These are phyloP conservation scores for Tetraselmis striata DNA, from an alignment of 139 green algal species.

Conservation along the genomic window DNA sequence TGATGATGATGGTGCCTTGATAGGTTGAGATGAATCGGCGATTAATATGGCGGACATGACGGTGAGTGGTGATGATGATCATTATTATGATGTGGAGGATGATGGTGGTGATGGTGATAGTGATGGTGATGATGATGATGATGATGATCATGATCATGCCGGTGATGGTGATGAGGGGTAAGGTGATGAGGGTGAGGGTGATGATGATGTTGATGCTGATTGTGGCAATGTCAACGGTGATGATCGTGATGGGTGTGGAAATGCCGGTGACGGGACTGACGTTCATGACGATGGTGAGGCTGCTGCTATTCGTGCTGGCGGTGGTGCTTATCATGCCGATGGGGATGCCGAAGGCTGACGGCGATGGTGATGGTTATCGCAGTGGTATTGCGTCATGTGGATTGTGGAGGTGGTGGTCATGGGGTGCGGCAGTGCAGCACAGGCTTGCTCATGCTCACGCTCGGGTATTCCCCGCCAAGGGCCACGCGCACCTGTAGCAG, in stretches of 20 bases:
- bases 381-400: background rate
- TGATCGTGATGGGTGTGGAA: conserved; percentile 1
- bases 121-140: conserved; percentile 1
- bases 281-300: background rate
- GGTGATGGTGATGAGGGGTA: too few species aligned
- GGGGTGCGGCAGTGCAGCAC: too few species aligned
- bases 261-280: background rate
- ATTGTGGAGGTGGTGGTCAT: conserved; percentile 1
- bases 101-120: background rate
- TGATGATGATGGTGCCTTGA: background rate
- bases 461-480: too few species aligned
- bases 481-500: too few species aligned
- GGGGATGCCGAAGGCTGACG: background rate
- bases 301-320: conserved; percentile 1
- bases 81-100: too few species aligned
- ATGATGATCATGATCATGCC: too few species aligned
- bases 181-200: conserved; percentile 1
- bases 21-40: background rate
- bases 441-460: too few species aligned
- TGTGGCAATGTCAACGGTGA: background rate
- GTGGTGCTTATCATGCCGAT: background rate
- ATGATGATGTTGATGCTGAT: conserved; percentile 2
- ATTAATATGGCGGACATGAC: background rate
- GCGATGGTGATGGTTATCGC: conserved; percentile 5
- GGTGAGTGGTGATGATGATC: background rate